Evolutionary conservation across 202 grass and related monocot genomes (phyloP).

Genomic region (Zizania palustris): DNA sequence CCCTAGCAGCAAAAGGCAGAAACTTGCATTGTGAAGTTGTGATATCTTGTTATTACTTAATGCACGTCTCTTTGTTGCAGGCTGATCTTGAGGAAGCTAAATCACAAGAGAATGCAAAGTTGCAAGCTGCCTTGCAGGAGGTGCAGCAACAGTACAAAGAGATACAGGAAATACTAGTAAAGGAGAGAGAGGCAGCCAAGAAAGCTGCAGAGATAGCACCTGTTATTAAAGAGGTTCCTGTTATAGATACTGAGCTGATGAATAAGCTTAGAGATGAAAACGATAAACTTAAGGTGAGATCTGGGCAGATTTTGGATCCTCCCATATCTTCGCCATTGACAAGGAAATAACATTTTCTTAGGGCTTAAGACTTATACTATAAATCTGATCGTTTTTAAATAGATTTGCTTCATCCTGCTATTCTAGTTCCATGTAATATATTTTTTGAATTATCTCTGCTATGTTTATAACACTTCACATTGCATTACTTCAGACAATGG

Average conservation of each 20-base stretch:
- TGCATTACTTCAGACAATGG: conserved; percentile 66
- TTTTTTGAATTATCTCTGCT: conserved; percentile 15
- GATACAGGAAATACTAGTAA: conserved; percentile 72
- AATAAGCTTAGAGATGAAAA: conserved; percentile 98
- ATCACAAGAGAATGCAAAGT: conserved; percentile 83
- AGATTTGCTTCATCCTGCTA: conserved; percentile 20
- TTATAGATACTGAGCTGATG: conserved; percentile 79
- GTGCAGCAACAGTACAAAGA: conserved; percentile 87
- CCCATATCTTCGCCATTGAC: conserved; percentile 6
- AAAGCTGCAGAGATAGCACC: conserved; percentile 63
- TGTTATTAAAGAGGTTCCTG: conserved; percentile 87
- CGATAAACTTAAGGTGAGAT: conserved; percentile 89
- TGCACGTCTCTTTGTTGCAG: conserved; percentile 47
- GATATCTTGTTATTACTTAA: conserved; percentile 29
- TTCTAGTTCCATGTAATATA: background rate
- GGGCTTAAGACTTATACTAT: conserved; percentile 4
- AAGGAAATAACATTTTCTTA: conserved; percentile 4
- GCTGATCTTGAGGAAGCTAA: conserved; percentile 92
- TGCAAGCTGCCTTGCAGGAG: conserved; percentile 83
- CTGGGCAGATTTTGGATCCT: conserved; percentile 11
- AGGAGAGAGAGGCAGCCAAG: conserved; percentile 73
- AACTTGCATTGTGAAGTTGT: background rate
- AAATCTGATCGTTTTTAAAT: background rate
- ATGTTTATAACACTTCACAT: conserved; percentile 36
- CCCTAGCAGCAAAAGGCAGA: background rate